Base-by-base conservation (phyloP, 257 asterid species). In the Solanum clarkiae region DNA sequence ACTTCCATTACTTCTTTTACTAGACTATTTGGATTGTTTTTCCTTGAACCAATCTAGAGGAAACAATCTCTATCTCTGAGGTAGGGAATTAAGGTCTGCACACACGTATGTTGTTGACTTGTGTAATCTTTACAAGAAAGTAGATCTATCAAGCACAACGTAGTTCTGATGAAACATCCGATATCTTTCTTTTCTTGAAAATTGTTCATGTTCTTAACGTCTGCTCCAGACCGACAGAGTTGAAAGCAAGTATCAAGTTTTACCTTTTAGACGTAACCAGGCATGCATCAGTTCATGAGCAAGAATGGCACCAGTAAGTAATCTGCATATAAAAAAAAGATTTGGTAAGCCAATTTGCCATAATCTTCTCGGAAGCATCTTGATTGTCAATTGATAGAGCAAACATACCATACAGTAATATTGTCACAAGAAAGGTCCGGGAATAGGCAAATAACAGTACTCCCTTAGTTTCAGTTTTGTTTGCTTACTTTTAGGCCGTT, bases 241-340 rank as follows among this genome's bases (percentile, higher is more conserved):
- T 7, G 80, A 51, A 72, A n/a, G 47, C 4, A 66, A 63, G 79
- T 71, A 42, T 17, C 45, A 7, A 11, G 59, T 71, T 29, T 79
- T 86, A 95, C 99, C 99, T 69, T 93, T 95, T 17, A 97, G 97
- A 22, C 98, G 98, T 80, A 97, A 80, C 99, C 99, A 97, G 87
- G 94, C 99, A 47, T 97, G 99, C 99, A 97, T 97, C 80, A 95
- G 85, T 91, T 97, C 99, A 36, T 97, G 99, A 26, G 99, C 98
- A 53, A 97, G 98, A 86, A 95, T 95, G 57, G 98, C 99, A 72
- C 99, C 99, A 15, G 98, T 97, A 56, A 97, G 92, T 83, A 95
- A 91, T 88, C 99, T 97, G 97, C 89, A 88, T 22, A 84, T 82
- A 80, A 80, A 81, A 80, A 81, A 74, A 74, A 60, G 75, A 13